Percentiles rank a stretch among this genome's conserved stretches.
Evolutionary conservation across 768 basidiomycete genomes (phyloP).

Genomic region (Hypholoma fasciculare): DNA sequence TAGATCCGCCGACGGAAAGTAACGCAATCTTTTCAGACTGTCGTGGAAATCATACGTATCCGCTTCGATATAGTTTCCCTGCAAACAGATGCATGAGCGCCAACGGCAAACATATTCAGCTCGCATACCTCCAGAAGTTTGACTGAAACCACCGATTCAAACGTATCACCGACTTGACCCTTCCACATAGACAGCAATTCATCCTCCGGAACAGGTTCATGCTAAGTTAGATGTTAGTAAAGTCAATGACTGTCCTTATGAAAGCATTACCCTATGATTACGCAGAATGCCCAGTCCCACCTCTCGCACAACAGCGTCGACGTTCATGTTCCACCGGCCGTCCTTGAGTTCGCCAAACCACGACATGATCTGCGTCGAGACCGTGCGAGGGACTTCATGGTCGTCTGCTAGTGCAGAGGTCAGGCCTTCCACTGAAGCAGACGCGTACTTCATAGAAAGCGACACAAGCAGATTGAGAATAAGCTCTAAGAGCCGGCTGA

Average conservation of each 20-base stretch:
- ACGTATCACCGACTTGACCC: constrained; percentile 74
- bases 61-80: constrained; percentile 77
- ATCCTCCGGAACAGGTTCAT: constrained; percentile 55
- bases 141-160: constrained; percentile 61
- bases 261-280: constrained; percentile 47
- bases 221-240: constrained; percentile 33
- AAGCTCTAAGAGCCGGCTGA: constrained; percentile 70
- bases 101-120: not conserved
- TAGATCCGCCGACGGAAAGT: constrained; percentile 75
- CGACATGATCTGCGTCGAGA: constrained; percentile 68
- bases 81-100: constrained; percentile 3
- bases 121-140: constrained; percentile 64
- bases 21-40: constrained; percentile 44
- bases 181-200: constrained; percentile 72
- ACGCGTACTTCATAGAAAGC: constrained; percentile 48
- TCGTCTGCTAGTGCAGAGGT: constrained; percentile 63
- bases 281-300: constrained; percentile 77
- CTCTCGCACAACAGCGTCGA: constrained; percentile 61
- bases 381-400: constrained; percentile 63
- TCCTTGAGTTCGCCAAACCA: constrained; percentile 76
- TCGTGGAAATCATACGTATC: constrained; percentile 31
- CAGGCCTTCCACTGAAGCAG: constrained; percentile 61
- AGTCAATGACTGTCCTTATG: not conserved
- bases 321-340: constrained; percentile 68
- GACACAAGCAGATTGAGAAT: constrained; percentile 77